These are phyloP conservation scores for Pseudozyma pruni DNA, from an alignment of 1,284 basidiomycete genomes.

Conservation along the genomic window DNA sequence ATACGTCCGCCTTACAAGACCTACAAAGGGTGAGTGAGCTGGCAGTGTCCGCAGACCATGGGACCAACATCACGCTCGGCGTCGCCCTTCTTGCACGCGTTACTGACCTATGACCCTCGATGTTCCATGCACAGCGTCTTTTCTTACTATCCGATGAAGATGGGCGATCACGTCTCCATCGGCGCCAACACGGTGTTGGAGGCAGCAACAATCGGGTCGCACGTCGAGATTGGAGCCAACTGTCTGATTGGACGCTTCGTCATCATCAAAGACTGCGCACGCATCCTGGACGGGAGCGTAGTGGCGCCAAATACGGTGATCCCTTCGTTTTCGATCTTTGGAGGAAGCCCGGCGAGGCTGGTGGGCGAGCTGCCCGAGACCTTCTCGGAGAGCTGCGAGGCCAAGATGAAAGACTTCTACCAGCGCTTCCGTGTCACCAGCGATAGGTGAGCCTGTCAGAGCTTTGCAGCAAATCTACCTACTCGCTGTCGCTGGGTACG, in stretches of 20 bases:
- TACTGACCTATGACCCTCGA: background rate
- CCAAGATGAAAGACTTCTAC: conserved; percentile 81
- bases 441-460: conserved; percentile 19
- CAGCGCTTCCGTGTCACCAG: conserved; percentile 73
- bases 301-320: conserved; percentile 92
- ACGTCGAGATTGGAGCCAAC: conserved; percentile 93
- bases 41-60: too few species aligned
- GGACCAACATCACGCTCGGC: too few species aligned
- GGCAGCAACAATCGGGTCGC: conserved; percentile 91
- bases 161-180: conserved; percentile 93
- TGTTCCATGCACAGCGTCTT: conserved; percentile 72
- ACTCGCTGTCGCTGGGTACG: too few species aligned
- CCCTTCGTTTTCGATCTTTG: conserved; percentile 84
- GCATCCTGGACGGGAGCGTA: conserved; percentile 85
- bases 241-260: conserved; percentile 96
- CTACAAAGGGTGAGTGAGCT: conserved; percentile 73
- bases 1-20: conserved; percentile 75
- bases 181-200: conserved; percentile 88
- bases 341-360: conserved; percentile 83
- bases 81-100: background rate
- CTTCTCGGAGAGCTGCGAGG: conserved; percentile 82
- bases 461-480: too few species aligned
- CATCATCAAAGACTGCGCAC: conserved; percentile 94
- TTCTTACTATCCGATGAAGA: conserved; percentile 98
- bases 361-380: conserved; percentile 88